Evolutionary conservation across 2,329 filamentous ascomycete species (phyloP).

Genomic region (Amesomyces nigricolor): DNA sequence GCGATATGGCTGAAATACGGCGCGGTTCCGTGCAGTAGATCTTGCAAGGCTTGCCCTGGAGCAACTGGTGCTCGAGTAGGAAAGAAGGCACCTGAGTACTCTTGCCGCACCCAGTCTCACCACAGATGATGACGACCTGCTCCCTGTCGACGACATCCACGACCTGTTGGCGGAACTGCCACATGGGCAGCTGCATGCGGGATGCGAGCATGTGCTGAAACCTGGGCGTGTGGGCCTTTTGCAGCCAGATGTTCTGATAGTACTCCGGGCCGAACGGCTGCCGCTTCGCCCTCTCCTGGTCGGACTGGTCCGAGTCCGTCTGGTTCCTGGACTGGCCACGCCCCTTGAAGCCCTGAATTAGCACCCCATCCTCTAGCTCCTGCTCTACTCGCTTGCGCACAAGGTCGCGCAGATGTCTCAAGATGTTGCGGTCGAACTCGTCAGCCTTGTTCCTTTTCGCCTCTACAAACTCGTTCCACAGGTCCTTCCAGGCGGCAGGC

Average conservation of each 20-base stretch:
- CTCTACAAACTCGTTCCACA: conserved; percentile 75
- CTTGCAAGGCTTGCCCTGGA: conserved; percentile 75
- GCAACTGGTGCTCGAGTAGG: conserved; percentile 81
- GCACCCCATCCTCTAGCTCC: conserved; percentile 66
- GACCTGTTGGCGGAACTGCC: conserved; percentile 73
- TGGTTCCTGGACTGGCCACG: conserved; percentile 43
- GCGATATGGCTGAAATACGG: conserved; percentile 90
- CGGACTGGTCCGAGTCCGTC: conserved; percentile 46
- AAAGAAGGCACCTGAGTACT: conserved; percentile 97
- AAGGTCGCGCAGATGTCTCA: conserved; percentile 64
- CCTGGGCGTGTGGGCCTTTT: conserved; percentile 50
- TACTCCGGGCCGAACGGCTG: conserved; percentile 40
- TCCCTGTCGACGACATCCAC: conserved; percentile 69
- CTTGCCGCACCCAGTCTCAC: conserved; percentile 95
- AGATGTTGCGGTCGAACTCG: conserved; percentile 59
- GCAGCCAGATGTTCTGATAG: conserved; percentile 54
- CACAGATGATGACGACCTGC: conserved; percentile 88
- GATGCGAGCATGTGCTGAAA: conserved; percentile 76
- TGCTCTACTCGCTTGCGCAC: conserved; percentile 64
- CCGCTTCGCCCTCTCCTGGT: conserved; percentile 40
- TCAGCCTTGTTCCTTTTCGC: conserved; percentile 66
- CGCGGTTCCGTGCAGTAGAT: conserved; percentile 94
- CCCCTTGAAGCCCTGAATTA: conserved; percentile 70
- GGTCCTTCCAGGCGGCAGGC: conserved; percentile 73
- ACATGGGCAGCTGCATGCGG: conserved; percentile 83